Evolutionary conservation across 208 protist genomes (phyloP).

Genomic region (Naegleria lovaniensis): DNA sequence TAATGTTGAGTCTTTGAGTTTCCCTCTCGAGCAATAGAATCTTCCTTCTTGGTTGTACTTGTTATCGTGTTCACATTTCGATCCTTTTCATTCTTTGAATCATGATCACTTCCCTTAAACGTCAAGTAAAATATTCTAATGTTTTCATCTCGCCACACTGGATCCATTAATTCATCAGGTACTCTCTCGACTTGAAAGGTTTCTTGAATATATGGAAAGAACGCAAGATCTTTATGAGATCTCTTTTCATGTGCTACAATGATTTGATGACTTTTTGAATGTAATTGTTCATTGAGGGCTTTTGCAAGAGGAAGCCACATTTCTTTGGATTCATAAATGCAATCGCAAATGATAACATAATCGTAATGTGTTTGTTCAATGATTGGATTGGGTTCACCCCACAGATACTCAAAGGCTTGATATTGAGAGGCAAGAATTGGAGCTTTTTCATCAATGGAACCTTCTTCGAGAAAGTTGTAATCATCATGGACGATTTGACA

Average conservation of each 20-base stretch:
- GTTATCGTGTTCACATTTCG: no score
- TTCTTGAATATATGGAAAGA: constrained; percentile 17
- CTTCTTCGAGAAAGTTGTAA: no score
- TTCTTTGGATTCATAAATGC: constrained; percentile 23
- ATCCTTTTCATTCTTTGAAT: no score
- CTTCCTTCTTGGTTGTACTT: no score
- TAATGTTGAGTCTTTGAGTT: no score
- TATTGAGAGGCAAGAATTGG: background rate
- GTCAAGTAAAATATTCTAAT: constrained; percentile 1
- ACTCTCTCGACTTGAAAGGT: background rate
- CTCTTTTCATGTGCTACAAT: constrained; percentile 7
- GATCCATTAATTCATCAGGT: background rate
- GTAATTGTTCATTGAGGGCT: background rate
- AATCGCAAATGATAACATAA: constrained; percentile 1
- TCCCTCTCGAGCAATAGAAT: no score
- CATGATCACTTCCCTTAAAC: no score
- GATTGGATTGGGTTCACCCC: constrained; percentile 4
- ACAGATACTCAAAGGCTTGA: background rate
- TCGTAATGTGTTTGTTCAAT: constrained; percentile 7
- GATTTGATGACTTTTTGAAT: background rate
- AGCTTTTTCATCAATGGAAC: background rate
- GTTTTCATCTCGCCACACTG: background rate
- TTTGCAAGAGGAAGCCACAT: constrained; percentile 19
- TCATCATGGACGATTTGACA: background rate
- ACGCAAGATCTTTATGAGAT: background rate